Base-by-base conservation (phyloP, 2,329 filamentous ascomycete genomes). In the Aspergillus caelatus region DNA sequence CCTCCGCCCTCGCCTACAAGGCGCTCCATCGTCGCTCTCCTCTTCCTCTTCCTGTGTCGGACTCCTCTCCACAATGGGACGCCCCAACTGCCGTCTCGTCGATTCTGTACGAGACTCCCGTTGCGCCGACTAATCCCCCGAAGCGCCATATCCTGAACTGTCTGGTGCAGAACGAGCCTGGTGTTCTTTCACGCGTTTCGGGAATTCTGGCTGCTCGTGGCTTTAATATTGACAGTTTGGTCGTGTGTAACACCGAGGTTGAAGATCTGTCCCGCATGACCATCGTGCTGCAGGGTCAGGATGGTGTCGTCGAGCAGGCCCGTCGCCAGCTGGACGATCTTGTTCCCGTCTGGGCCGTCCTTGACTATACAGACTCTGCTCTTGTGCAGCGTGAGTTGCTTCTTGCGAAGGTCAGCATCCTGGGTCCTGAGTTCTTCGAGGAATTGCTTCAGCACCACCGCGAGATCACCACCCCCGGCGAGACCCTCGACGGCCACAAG, bases 211-310 rank as follows among this genome's bases (percentile, higher is more conserved):
- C 95, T 14, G 95, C 95, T 50, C 89, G 95, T 63, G 95, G 95
- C 69, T 99, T 99, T 88, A 99, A 99, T 84, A 99, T 99, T 74
- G 95, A 99, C 85, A 96, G 92, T 60, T 85, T 99, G 67, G 95
- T 99, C 61, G 95, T 99, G 65, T 99, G 95, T 84, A 95, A 92
- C 80, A 99, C 95, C 66, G 95, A 99, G 81, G 94, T 99, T 30
- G 92, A 94, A 72, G 95, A 99, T 75, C 85, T 99, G 59, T 97
- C 93, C 39, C 93, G 95, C 76, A 99, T 99, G 95, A 99, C 95
- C 62, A 98, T 99, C 74, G 95, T 99, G 69, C 86, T 99, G 58
- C 93, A 93, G 61, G 95, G 95, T 16, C 94, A 97, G 81, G 95
- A 98, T 74, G 94, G 94, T 60, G 94, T 98, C 41, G 93, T 99